These are phyloP conservation scores for Pythium pectinolyticum DNA, from an alignment of 352 stramenopile genomes.

Conservation along the genomic window DNA sequence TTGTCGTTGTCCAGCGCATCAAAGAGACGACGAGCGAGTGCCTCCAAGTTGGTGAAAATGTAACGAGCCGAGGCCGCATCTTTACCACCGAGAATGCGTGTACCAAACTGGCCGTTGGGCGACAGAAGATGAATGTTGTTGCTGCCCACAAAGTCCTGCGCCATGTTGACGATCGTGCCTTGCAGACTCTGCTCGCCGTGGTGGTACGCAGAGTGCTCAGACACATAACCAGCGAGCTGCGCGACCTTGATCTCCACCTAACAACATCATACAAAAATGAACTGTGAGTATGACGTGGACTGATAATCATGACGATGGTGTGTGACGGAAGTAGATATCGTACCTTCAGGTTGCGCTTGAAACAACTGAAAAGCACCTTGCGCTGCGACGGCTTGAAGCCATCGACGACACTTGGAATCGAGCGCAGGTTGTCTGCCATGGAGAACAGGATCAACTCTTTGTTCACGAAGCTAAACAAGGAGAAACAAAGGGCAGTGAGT, in stretches of 20 bases:
- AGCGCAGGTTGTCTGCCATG: slow-evolving; percentile 97
- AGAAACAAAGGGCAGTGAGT: slow-evolving; percentile 8
- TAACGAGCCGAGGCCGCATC: slow-evolving; percentile 94
- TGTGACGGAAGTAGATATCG: no score
- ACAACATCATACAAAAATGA: neutral
- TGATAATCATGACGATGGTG: no score
- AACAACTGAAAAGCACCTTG: slow-evolving; percentile 98
- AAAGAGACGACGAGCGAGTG: slow-evolving; percentile 83
- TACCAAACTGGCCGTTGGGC: slow-evolving; percentile 97
- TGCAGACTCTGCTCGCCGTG: slow-evolving; percentile 96
- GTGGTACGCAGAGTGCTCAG: slow-evolving; percentile 98
- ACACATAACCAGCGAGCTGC: slow-evolving; percentile 96
- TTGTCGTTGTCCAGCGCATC: slow-evolving; percentile 90
- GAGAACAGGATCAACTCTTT: slow-evolving; percentile 99
- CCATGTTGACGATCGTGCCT: slow-evolving; percentile 97
- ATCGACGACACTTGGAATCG: slow-evolving; percentile 95
- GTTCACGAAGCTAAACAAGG: slow-evolving; percentile 97
- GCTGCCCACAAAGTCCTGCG: slow-evolving; percentile 97
- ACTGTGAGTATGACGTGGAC: neutral
- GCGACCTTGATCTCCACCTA: slow-evolving; percentile 90
- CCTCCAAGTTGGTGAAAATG: slow-evolving; percentile 92
- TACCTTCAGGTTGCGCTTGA: slow-evolving; percentile 97
- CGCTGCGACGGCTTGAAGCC: slow-evolving; percentile 98
- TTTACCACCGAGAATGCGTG: slow-evolving; percentile 95
- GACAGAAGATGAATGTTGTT: slow-evolving; percentile 98